A percentile compares a stretch with the other conserved stretches of the same genome.
phyloP scores from a whole-genome alignment of 2,329 filamentous ascomycete species.

The Capronia coronata region DNA sequence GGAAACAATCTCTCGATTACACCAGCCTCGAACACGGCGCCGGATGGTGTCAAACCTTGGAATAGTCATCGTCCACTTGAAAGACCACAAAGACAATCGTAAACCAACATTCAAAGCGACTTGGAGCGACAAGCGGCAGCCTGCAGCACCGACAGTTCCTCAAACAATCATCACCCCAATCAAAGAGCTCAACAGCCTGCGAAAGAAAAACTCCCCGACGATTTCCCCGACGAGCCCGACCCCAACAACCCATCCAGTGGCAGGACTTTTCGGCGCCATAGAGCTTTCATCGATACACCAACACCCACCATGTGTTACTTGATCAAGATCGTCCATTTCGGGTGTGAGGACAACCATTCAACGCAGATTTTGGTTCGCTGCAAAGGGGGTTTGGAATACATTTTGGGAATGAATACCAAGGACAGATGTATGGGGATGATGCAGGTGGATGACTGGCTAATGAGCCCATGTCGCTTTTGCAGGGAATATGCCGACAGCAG shows the following conservation, averaged over 20 bases:
- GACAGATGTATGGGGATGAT: conserved; percentile 10
- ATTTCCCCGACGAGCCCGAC: too few relatives aligned
- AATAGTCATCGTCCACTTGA: background rate
- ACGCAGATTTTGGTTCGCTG: conserved; percentile 12
- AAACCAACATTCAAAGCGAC: background rate
- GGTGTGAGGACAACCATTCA: conserved; percentile 13
- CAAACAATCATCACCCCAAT: background rate
- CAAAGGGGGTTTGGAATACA: conserved; percentile 16
- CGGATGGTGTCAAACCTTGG: background rate
- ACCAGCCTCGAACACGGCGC: background rate
- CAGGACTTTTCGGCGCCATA: too few relatives aligned
- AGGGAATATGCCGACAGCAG: conserved; percentile 7
- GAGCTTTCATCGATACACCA: too few relatives aligned
- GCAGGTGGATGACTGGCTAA: conserved; percentile 16
- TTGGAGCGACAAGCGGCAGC: conserved; percentile 3
- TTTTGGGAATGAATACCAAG: conserved; percentile 11
- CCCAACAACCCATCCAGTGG: too few relatives aligned
- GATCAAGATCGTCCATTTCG: conserved; percentile 21
- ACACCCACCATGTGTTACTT: conserved; percentile 13
- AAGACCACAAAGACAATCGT: background rate
- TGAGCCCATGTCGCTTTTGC: conserved; percentile 20
- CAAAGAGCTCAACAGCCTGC: background rate
- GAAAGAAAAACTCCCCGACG: too few relatives aligned
- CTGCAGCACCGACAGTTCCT: conserved; percentile 1
- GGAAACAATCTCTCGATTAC: background rate